A percentile compares a stretch with the other conserved stretches of the same genome.
Conservation (phyloP, 805 yeast genomes). For the Saccharomyces paradoxus region DNA sequence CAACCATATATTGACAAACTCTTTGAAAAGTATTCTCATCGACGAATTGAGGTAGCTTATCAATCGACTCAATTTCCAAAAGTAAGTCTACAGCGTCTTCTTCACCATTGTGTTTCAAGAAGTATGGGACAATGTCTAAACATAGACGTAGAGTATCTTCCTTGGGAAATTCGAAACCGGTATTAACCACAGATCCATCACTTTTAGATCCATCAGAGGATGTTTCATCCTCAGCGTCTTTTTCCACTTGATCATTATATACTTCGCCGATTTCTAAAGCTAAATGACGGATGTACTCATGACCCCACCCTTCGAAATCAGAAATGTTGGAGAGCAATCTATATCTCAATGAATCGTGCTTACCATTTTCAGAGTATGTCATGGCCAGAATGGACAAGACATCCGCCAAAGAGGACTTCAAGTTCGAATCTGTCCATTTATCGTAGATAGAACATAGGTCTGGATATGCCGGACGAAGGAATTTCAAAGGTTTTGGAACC, state of each 20-base stretch:
- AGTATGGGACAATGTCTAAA: conserved; percentile 74
- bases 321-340: conserved; percentile 54
- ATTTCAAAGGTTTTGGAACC: conserved; percentile 96
- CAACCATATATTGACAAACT: conserved; percentile 88
- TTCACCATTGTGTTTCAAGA: conserved; percentile 91
- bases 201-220: conserved; percentile 8
- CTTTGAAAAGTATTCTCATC: conserved; percentile 79
- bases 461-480: conserved; percentile 80
- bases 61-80: conserved; percentile 82
- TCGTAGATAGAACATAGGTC: conserved; percentile 57
- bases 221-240: conserved; percentile 23
- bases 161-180: conserved; percentile 24
- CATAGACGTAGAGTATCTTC: conserved; percentile 54
- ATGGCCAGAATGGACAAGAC: conserved; percentile 87
- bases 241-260: conserved; percentile 46
- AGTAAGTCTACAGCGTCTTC: conserved; percentile 95
- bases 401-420: conserved; percentile 66
- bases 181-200: conserved; percentile 8
- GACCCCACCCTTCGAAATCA: conserved; percentile 87
- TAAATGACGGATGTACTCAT: conserved; percentile 92
- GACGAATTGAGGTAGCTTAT: conserved; percentile 71
- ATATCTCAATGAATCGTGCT: conserved; percentile 70
- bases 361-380: conserved; percentile 81
- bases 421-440: conserved; percentile 47
- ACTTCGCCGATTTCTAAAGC: conserved; percentile 92